phyloP scores from a whole-genome alignment of 176 grass and related monocot species.

The Echinochloa phyllopogon region DNA sequence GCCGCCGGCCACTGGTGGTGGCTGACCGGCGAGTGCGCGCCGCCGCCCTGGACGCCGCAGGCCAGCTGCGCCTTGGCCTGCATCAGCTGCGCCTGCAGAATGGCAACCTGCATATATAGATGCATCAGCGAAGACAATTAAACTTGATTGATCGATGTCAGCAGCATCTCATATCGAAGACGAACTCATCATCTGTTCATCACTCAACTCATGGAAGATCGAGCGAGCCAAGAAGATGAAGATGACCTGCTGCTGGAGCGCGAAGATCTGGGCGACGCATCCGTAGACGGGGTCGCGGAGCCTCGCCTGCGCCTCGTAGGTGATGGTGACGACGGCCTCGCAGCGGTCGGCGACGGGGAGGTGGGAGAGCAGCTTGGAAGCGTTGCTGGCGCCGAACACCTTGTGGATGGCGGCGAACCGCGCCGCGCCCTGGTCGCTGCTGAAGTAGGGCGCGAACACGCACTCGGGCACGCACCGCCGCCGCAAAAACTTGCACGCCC shows the following conservation, averaged over 20 bases:
- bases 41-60: slow-evolving; percentile 46
- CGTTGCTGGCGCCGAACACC: slow-evolving; percentile 96
- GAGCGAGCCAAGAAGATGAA: background rate
- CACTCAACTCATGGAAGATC: too few species aligned
- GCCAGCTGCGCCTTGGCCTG: slow-evolving; percentile 82
- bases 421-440: slow-evolving; percentile 72
- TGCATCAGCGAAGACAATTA: too few species aligned
- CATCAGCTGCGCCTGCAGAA: slow-evolving; percentile 93
- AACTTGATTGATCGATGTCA: too few species aligned
- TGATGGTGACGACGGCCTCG: slow-evolving; percentile 90
- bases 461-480: slow-evolving; percentile 81
- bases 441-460: slow-evolving; percentile 96
- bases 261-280: slow-evolving; percentile 88
- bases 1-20: slow-evolving; percentile 55
- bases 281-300: slow-evolving; percentile 89
- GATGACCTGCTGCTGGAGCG: slow-evolving; percentile 79
- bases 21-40: slow-evolving; percentile 20
- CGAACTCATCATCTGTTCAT: too few species aligned
- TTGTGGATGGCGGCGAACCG: slow-evolving; percentile 92
- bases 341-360: slow-evolving; percentile 77
- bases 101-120: slow-evolving; percentile 77
- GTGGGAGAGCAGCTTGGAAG: slow-evolving; percentile 94
- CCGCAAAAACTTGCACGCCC: slow-evolving; percentile 94
- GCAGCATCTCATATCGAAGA: too few species aligned
- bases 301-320: slow-evolving; percentile 85